Conservation (phyloP, 306 rosid species). For the Gillenia trifoliata region DNA sequence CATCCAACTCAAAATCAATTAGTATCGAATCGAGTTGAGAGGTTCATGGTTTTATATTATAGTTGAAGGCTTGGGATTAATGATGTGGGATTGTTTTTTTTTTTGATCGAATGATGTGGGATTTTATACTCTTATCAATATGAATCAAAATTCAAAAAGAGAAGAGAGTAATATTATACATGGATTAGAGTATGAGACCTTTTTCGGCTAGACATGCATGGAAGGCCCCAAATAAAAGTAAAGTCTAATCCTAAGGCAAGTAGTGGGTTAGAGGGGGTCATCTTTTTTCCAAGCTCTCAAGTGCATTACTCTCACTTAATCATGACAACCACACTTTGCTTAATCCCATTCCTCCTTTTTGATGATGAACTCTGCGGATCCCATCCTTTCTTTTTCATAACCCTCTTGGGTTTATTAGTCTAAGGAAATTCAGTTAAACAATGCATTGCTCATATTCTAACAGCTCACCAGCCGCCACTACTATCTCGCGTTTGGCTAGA, state of each 20-base stretch:
- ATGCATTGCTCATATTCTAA: neutral
- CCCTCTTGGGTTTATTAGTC: neutral
- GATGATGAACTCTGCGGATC: constrained; percentile 14
- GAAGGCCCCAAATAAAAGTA: constrained; percentile 32
- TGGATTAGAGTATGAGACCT: neutral
- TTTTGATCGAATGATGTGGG: too few species aligned
- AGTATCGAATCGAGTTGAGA: neutral
- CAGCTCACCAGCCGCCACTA: constrained; percentile 1
- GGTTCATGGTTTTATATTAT: neutral
- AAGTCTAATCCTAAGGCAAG: constrained; percentile 36
- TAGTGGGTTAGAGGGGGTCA: constrained; percentile 53
- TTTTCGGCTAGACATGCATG: neutral
- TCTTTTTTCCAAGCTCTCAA: constrained; percentile 42
- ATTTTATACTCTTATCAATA: neutral
- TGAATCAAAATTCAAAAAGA: neutral
- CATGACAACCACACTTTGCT: constrained; percentile 46
- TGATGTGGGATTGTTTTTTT: too few species aligned
- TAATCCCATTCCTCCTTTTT: constrained; percentile 14
- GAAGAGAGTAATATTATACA: too few species aligned
- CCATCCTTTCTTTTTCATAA: constrained; percentile 25
- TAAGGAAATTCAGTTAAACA: neutral
- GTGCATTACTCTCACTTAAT: constrained; percentile 47
- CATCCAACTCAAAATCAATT: neutral
- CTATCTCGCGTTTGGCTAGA: neutral
- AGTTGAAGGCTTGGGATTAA: neutral